A percentile compares a stretch with the other conserved stretches of the same genome.
Conservation (phyloP, 345 rosid genomes). For the Gossypium arboreum region DNA sequence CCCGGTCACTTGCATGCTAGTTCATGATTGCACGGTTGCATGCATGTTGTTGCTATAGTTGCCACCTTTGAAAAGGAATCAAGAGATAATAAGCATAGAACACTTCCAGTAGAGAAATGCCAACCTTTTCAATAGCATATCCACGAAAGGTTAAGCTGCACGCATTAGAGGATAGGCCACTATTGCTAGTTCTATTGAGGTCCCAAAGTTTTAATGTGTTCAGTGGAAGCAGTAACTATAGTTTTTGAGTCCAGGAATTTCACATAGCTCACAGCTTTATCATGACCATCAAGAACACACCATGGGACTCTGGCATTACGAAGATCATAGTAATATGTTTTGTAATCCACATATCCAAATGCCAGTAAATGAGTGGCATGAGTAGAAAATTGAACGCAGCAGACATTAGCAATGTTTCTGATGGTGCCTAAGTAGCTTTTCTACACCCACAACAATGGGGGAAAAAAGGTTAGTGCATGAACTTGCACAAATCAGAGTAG, state of each 20-base stretch:
- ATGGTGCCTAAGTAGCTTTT: conserved; percentile 73
- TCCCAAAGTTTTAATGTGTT: conserved; percentile 94
- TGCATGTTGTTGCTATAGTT: too few species aligned
- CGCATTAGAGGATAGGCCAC: conserved; percentile 59
- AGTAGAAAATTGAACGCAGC: conserved; percentile 93
- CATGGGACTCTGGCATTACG: conserved; percentile 75
- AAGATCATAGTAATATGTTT: conserved; percentile 89
- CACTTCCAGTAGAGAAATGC: conserved; percentile 13
- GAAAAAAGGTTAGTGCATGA: conserved; percentile 15
- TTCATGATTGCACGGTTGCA: too few species aligned
- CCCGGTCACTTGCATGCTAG: too few species aligned
- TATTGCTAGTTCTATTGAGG: conserved; percentile 63
- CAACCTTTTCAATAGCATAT: conserved; percentile 89
- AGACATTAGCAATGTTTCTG: conserved; percentile 79
- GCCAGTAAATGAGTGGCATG: conserved; percentile 87
- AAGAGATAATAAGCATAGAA: conserved; percentile 9
- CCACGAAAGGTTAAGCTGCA: conserved; percentile 80
- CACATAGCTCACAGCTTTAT: conserved; percentile 85
- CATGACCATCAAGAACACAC: conserved; percentile 87
- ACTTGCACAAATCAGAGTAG: conserved; percentile 5
- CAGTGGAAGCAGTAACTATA: conserved; percentile 91
- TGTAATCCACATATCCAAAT: conserved; percentile 92
- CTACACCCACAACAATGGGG: conserved; percentile 36
- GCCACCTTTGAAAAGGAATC: neutral
- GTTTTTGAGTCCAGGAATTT: conserved; percentile 86